These are phyloP conservation scores for Cyclostephanos invisitatus DNA, from an alignment of 108 stramenopile species.

Conservation along the genomic window DNA sequence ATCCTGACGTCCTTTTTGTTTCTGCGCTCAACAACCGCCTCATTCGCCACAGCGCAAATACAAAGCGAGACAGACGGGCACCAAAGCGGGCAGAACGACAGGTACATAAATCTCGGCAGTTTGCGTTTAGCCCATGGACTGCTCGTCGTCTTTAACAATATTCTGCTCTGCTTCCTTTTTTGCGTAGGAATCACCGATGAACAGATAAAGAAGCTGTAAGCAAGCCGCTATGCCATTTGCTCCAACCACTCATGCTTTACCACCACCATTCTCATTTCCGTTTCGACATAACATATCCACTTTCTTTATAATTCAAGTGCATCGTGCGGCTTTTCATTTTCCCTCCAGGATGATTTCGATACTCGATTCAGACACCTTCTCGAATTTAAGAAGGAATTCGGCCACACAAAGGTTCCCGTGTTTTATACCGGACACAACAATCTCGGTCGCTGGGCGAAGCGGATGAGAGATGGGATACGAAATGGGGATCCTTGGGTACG, in stretches of 20 bases:
- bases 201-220: conserved; percentile 37
- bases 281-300: neutral
- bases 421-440: conserved; percentile 28
- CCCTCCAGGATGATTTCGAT: conserved; percentile 31
- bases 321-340: conserved; percentile 30
- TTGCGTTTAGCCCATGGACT: neutral
- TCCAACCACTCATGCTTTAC: neutral
- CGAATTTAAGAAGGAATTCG: conserved; percentile 25
- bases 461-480: conserved; percentile 42
- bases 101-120: neutral
- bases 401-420: conserved; percentile 28
- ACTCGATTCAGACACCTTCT: conserved; percentile 34
- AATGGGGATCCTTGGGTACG: conserved; percentile 31
- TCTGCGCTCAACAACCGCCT: neutral
- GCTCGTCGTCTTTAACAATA: neutral
- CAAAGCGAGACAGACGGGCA: conserved; percentile 15
- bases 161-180: conserved; percentile 3
- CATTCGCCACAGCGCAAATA: neutral
- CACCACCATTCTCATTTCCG: neutral
- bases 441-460: conserved; percentile 37
- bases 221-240: neutral
- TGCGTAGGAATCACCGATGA: conserved; percentile 27
- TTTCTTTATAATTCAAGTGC: conserved; percentile 5
- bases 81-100: conserved; percentile 11
- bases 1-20: neutral